Evolutionary conservation across 2,329 filamentous ascomycete species (phyloP).

Genomic region (Talaromyces sp.): DNA sequence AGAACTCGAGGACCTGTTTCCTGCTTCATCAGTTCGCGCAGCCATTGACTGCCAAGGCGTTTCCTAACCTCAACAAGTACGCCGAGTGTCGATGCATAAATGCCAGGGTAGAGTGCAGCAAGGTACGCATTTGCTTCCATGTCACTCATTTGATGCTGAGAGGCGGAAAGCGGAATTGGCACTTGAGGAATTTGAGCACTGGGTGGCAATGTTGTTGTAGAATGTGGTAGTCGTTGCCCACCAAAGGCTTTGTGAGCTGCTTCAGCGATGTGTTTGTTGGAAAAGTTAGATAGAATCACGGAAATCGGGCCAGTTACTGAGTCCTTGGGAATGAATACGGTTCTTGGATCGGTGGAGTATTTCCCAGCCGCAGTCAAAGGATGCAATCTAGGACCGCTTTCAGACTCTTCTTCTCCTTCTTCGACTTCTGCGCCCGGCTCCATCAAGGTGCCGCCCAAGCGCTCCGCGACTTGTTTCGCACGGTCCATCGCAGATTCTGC

Average conservation of each 20-base stretch:
- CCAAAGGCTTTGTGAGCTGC: constrained; percentile 73
- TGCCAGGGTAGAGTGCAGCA: constrained; percentile 57
- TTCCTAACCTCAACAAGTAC: constrained; percentile 58
- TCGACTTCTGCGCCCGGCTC: constrained; percentile 37
- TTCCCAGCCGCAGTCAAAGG: constrained; percentile 69
- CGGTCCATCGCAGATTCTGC: constrained; percentile 31
- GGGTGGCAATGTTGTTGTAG: constrained; percentile 63
- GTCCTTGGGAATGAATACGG: constrained; percentile 69
- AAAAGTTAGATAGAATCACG: constrained; percentile 62
- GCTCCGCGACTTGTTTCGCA: constrained; percentile 38
- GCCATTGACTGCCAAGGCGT: constrained; percentile 57
- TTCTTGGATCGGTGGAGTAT: constrained; percentile 68
- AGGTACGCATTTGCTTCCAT: constrained; percentile 61
- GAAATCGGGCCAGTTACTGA: constrained; percentile 67
- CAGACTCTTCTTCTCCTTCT: constrained; percentile 37
- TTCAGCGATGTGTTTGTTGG: constrained; percentile 69
- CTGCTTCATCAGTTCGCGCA: constrained; percentile 53
- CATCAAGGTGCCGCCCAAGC: constrained; percentile 40
- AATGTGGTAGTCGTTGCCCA: constrained; percentile 70
- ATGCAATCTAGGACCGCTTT: constrained; percentile 58
- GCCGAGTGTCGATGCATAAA: constrained; percentile 57
- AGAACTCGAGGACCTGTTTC: constrained; percentile 56
- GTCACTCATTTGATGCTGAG: constrained; percentile 55
- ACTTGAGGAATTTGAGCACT: constrained; percentile 50
- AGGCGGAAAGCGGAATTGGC: constrained; percentile 55